Evolutionary conservation across 2,329 filamentous ascomycete species (phyloP), one percentile per base, ranked within the genome.

Genomic region (Penicillium sp.): DNA sequence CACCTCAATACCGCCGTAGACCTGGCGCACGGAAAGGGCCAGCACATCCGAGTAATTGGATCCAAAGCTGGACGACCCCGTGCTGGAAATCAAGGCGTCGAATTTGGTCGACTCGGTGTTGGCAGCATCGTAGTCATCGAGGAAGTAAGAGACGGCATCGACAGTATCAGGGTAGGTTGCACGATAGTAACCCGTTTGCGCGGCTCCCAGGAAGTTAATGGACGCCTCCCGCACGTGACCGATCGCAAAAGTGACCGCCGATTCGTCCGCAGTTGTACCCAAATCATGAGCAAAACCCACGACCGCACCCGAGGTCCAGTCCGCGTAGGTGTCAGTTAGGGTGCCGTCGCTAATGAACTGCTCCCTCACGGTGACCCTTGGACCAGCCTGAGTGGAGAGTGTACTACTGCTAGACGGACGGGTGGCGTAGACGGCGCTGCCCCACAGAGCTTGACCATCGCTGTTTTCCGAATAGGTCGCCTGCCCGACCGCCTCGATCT

Each of bases 21-120:
- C 69, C 55, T 77, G 75, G n/a, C 74, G 67, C n/a, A 72, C 67
- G 8, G 73, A 74, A 4, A 77, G 57, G 5, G 71, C 68, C 6
- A 77, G 63, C 16, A 77, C 74, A 42, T 74, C 73, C 1, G 71
- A 67, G 55, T 77, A 77, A 45, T 75, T 73, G 19, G 62, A 61
- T 2, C 73, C 71, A 45, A 64, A 62, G 26, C 60, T 63, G 16
- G 55, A 58, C 9, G 55, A 55, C 27, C 65, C 57, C 45, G 64
- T 45, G 54, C 63, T 43, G 57, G 68, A 46, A 21, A 66, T 50
- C 45, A 66, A 29, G 60, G 48, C 33, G 50, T 77, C 74, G 4
- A 76, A 59, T 0, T 45, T 53, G 0, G 52, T 54, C 16, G 73
- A 70, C 53, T 77, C 72, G 9, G 59, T 55, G 16, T 68, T 64